A percentile compares a stretch with the other conserved stretches of the same genome.
phyloP scores from a whole-genome alignment of 371 early-diverging fungal species.

The Entomophthora muscae region DNA sequence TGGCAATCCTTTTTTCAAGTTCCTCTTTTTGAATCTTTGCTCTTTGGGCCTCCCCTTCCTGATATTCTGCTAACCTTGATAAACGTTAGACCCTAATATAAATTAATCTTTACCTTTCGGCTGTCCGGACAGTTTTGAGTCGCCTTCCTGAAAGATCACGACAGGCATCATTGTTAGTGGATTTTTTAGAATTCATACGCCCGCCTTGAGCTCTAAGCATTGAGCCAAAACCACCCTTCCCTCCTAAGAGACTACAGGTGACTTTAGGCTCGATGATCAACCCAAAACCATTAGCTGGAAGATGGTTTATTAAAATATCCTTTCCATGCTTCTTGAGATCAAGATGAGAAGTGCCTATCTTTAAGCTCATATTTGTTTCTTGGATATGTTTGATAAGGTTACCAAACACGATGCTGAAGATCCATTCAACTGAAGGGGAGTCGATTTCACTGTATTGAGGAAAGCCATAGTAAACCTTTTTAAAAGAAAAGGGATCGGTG shows the following conservation, averaged over 20 bases:
- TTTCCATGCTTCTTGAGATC: neutral
- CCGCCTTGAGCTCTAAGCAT: constrained; percentile 90
- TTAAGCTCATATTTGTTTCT: neutral
- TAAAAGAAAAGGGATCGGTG: neutral
- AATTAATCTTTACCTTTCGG: constrained; percentile 41
- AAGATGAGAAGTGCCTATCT: neutral
- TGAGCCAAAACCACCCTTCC: constrained; percentile 94
- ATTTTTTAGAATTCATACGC: constrained; percentile 73
- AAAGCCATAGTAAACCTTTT: neutral
- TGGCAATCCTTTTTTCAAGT: constrained; percentile 64
- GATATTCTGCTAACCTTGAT: constrained; percentile 54
- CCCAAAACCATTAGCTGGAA: neutral
- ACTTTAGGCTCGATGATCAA: neutral
- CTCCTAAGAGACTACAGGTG: constrained; percentile 24
- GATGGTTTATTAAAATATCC: neutral
- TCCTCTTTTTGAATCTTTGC: constrained; percentile 43
- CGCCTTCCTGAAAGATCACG: constrained; percentile 83
- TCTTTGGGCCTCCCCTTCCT: constrained; percentile 50
- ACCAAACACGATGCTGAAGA: neutral
- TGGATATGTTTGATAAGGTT: neutral
- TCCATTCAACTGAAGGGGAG: neutral
- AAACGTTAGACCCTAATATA: neutral
- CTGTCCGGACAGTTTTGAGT: constrained; percentile 73
- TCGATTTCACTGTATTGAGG: neutral
- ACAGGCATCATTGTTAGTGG: constrained; percentile 84